Evolutionary conservation across 768 basidiomycete genomes (phyloP), one percentile per base, ranked within the genome.

Genomic region (Kwoniella botswanensis): DNA sequence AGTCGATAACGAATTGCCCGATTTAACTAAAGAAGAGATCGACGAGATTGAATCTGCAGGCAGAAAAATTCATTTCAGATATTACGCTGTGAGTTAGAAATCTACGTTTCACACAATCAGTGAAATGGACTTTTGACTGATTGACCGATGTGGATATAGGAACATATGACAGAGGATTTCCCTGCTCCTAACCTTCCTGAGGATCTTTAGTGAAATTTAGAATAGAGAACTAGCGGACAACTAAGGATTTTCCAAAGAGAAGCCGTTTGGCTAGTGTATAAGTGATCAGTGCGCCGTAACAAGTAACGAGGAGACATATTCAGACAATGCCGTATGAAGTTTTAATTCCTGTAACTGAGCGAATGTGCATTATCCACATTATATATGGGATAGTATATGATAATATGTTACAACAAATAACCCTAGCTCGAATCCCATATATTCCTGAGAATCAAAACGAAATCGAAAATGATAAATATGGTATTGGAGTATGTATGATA

Each of bases 1-100:
- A n/a, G 71, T 75, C 6, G 74, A 74, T 22, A 12, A 17, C 2
- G 53, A 63, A 6, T 56, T 79, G 55, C 73, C 75, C 9, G 74
- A 77, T 42, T 62, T 83, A 57, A 75, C 71, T 2, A 17, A 44
- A n/a, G 81, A 79, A 42, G 84, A 84, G 77, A 76, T 84, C 24
- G 60, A 77, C 17, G 81, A 85, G 77, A 83, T 85, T 52, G 80
- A 83, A 59, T 64, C 68, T 42, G 71, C 71, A 3, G 84, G 82
- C 0, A 72, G 70, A 65, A 79, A 78, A 71, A 41, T 82, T 15
- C 76, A 85, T 72, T 83, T 74, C 74, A 73, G 83, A 24, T 44
- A 69, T 44, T 82, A 84, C 72, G 63, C 59, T 44, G 76, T 75
- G 71, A 65, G 75, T 75, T 15, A 7, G 35, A 7, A 6, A 35